Percentiles rank a stretch among this genome's conserved stretches.
Conservation (phyloP, 139 green algal species). For the Tetratostichococcus sp. region DNA sequence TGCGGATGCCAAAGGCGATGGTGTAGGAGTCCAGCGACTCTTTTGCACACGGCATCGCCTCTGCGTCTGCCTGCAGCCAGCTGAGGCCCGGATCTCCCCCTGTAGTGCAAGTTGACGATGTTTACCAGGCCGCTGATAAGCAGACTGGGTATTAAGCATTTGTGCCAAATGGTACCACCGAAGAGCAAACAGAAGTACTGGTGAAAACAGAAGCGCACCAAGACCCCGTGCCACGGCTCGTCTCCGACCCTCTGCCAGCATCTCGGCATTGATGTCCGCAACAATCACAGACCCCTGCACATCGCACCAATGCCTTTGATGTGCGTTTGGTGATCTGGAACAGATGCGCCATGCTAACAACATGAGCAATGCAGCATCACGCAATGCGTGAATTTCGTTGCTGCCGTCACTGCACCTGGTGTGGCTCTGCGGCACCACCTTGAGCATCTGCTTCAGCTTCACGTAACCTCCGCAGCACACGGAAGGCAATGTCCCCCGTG, state of each 20-base stretch:
- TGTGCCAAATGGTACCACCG: no score
- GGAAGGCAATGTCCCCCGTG: conserved; percentile 91
- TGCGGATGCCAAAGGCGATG: conserved; percentile 97
- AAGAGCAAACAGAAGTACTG: no score
- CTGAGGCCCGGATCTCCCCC: conserved; percentile 38
- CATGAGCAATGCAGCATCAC: no score
- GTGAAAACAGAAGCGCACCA: no score
- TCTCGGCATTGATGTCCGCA: conserved; percentile 93
- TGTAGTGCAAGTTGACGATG: no score
- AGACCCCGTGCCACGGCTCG: conserved; percentile 34
- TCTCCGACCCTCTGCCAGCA: conserved; percentile 82
- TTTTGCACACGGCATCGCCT: conserved; percentile 78
- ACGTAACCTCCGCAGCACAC: conserved; percentile 63
- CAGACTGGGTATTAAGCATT: no score
- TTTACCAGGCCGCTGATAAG: no score
- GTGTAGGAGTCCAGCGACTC: conserved; percentile 87
- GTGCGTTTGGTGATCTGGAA: no score
- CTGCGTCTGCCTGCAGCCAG: conserved; percentile 86
- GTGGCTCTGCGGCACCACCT: no score
- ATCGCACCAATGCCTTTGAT: background rate
- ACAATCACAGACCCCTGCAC: conserved; percentile 52
- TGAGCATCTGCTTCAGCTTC: conserved; percentile 33
- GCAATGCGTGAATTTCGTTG: no score
- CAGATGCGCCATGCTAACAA: no score
- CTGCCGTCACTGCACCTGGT: no score